A percentile compares a stretch with the other conserved stretches of the same genome.
phyloP scores from a whole-genome alignment of 257 asterid species.

The Echites panduratus region DNA sequence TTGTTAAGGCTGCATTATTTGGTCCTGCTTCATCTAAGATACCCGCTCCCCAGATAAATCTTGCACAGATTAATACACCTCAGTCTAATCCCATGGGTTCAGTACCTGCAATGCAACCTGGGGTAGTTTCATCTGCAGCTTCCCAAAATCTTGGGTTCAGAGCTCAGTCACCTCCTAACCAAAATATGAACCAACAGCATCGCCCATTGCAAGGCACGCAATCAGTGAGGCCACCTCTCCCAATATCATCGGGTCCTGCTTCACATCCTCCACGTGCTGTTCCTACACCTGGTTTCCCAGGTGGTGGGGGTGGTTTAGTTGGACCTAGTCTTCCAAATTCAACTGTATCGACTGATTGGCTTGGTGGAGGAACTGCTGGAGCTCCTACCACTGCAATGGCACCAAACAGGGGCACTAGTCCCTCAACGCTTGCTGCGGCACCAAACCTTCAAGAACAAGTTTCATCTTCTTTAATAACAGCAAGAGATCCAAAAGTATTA shows the following conservation, averaged over 20 bases:
- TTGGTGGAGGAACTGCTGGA: slow-evolving; percentile 39
- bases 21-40: slow-evolving; percentile 88
- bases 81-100: slow-evolving; percentile 46
- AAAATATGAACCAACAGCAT: slow-evolving; percentile 57
- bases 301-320: slow-evolving; percentile 31
- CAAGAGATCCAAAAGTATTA: slow-evolving; percentile 40
- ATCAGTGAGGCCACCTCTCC: slow-evolving; percentile 41
- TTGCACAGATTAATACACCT: slow-evolving; percentile 44
- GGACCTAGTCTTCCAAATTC: slow-evolving; percentile 44
- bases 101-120: slow-evolving; percentile 40
- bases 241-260: slow-evolving; percentile 38
- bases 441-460: slow-evolving; percentile 40
- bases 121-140: slow-evolving; percentile 28
- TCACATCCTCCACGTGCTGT: slow-evolving; percentile 49
- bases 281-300: slow-evolving; percentile 36
- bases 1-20: slow-evolving; percentile 82
- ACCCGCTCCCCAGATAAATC: slow-evolving; percentile 81
- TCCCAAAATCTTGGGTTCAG: slow-evolving; percentile 51
- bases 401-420: slow-evolving; percentile 43
- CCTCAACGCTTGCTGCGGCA: slow-evolving; percentile 36
- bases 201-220: slow-evolving; percentile 51
- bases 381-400: slow-evolving; percentile 39
- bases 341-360: slow-evolving; percentile 42
- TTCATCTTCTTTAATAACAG: slow-evolving; percentile 36
- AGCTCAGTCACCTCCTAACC: slow-evolving; percentile 40